Percentiles rank a stretch among this genome's conserved stretches.
phyloP scores from a whole-genome alignment of 163 green algal genomes.

The Chlorella variabilis region DNA sequence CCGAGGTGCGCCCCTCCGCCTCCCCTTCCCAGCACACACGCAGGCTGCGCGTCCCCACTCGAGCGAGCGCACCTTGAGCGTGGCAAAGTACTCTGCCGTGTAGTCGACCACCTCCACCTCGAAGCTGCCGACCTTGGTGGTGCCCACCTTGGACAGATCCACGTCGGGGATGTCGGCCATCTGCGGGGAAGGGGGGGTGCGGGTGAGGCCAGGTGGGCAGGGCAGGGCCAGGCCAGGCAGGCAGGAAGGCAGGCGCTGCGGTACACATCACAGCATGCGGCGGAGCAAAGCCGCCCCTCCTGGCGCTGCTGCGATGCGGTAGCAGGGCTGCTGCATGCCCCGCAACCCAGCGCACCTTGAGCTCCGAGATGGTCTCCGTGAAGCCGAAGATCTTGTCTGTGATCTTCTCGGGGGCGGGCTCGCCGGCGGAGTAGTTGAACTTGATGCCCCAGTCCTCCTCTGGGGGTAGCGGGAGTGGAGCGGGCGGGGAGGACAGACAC shows the following conservation, averaged over 20 bases:
- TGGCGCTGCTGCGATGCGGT: too few relatives aligned
- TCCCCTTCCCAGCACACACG: background rate
- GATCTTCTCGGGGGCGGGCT: conserved; percentile 98
- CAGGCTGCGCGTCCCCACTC: background rate
- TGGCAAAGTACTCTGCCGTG: conserved; percentile 93
- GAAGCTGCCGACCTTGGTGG: conserved; percentile 84
- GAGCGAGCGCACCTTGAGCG: conserved; percentile 74
- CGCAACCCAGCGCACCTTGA: conserved; percentile 65
- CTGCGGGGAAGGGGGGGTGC: background rate
- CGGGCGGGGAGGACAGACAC: too few relatives aligned
- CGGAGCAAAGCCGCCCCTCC: too few relatives aligned
- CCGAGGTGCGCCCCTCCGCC: too few relatives aligned
- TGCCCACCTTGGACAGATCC: conserved; percentile 83
- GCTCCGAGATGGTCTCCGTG: conserved; percentile 84
- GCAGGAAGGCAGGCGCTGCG: background rate
- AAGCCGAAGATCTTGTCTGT: conserved; percentile 96
- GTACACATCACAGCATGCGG: too few relatives aligned
- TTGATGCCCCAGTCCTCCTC: conserved; percentile 99
- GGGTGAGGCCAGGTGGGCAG: background rate
- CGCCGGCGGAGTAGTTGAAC: conserved; percentile 97
- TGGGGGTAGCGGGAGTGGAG: conserved; percentile 35
- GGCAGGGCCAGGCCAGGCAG: background rate
- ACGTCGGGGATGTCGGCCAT: conserved; percentile 94
- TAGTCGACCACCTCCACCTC: conserved; percentile 96
- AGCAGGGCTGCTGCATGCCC: too few relatives aligned